Base-by-base conservation (phyloP, 768 basidiomycete species). In the Lactifluus hygrophoroides region DNA sequence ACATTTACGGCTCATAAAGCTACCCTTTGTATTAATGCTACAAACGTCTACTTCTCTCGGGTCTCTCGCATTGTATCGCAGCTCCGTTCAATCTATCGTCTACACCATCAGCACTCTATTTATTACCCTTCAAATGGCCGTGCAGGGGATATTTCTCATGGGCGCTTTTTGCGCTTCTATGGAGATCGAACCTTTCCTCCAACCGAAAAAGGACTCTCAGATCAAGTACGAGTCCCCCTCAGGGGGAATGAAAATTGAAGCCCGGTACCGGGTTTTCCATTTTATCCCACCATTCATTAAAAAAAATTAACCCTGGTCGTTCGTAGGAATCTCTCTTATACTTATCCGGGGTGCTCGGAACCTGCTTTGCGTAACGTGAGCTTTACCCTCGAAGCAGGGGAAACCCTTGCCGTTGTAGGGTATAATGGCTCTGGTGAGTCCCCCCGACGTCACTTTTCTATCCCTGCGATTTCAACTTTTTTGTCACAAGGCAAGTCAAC, bases 91-190 rank as follows among this genome's bases (percentile, higher is more conserved):
- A 57, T 80, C 84, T 25, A 76, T 91, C 43, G 75, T 91, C 11
- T 80, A 80, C 66, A 82, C 88, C 11, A 76, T 81, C 57, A 75
- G 82, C 51, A 81, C 80, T 65, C 68, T 92, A 61, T 67, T 84
- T 30, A 79, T 81, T 42, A 87, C 84, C 5, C 68, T 77, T 25
- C 81, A 80, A 57, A 84, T 86, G 83, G 82, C 83, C n/a, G 91
- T 86, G 65, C 90, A 94, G 69, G 82, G 83, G 32, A 78, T 93
- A 50, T 94, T 94, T 73, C 75, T 90, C 58, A 86, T 93, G 83
- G 86, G 85, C 48, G 90, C 91, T 7, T 94, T 91, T 67, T 84
- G 81, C 65, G 88, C 88, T 45, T 85, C 86, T 48, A 84, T 83
- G 75, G 77, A 80, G 63, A 71, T 91, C 60, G 80, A 81, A 62